Evolutionary conservation across 2,329 filamentous ascomycete species (phyloP), one percentile per base, ranked within the genome.

Genomic region (Aspergillus quadricinctus): DNA sequence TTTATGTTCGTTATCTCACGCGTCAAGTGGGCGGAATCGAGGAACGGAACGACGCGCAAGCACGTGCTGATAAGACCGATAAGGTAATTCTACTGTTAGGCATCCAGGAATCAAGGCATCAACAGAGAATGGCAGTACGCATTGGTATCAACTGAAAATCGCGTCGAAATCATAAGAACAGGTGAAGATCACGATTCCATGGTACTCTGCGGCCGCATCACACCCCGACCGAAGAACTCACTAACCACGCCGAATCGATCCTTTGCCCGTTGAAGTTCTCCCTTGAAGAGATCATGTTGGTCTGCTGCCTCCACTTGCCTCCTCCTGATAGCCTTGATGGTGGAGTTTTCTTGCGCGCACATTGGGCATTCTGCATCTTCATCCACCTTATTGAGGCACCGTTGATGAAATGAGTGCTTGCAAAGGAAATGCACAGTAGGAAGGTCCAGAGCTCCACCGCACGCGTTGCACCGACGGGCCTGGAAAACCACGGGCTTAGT

Each of bases 401-500:
- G 83, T 76, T 96, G 90, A 71, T 99, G 94, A 80, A 97, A 99
- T 58, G 88, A 92, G 72, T 99, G 94, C 72, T 96, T 96, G 78
- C 94, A 99, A 61, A 99, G 76, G 72, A 99, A 99, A 71, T 99
- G 94, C 49, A 99, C 92, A 0, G 88, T 90, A 0, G 94, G 94
- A 11, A 97, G 79, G 62, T 97, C 92, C 19, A 97, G 81, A 27
- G 84, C 81, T 40, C 86, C 83, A 17, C 85, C 86, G 71, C 94
- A 99, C 52, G 89, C 87, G 28, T 88, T 87, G 72, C 94, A 99
- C 52, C 94, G 84, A 35, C 92, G 92, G 0, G 92, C 87, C 71
- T 95, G 90, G 80, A 99, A 97, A 1, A 95, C 89, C 21, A 88
- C 86, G 0, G 94, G 92, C 68, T 95, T 93, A 8, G 82, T 82